Base-by-base conservation (phyloP, 129 eudicot species). In the Solidago caesia region DNA sequence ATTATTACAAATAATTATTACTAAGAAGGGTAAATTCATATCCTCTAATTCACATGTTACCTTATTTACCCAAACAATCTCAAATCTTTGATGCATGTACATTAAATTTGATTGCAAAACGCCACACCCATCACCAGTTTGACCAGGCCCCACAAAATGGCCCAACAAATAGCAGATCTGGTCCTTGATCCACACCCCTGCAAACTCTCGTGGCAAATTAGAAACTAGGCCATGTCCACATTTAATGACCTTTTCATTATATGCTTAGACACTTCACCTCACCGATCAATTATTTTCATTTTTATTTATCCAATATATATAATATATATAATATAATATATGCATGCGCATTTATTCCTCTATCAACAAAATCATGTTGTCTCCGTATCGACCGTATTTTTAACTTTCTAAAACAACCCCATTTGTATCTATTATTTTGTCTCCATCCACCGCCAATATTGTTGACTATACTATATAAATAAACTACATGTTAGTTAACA, bases 331-430 rank as follows among this genome's bases (percentile, higher is more conserved):
- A 44, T 64, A 44, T 14, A 44, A 71, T 55, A 55, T 71, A 21
- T 21, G 0, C 21, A 21, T 78, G 6, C 13, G 77, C 84, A 84
- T 85, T 81, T 64, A 82, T 65, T 72, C 68, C 68, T 26, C 57
- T 47, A 62, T 16, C 80, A 70, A 49, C 49, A 59, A 71, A 71
- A 48, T 81, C 51, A 63, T 53, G 76, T 68, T 7, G 39, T 67
- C 68, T 83, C 74, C 65, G 83, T 80, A 85, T 82, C 73, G 53
- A 75, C 84, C 86, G 84, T 81, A 84, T 71, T 49, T 25, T 15
- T 64, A 21, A 43, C 65, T 13, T 72, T 69, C 15, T 13, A 41
- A 44, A 11, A 47, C 47, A 56, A 6, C 59, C 41, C 15, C 44
- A 48, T 48, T 55, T 11, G 6, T 25, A 63, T 64, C 21, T 7